Evolutionary conservation across 805 yeast genomes (phyloP).

Genomic region (Teunomyces funiuensis): DNA sequence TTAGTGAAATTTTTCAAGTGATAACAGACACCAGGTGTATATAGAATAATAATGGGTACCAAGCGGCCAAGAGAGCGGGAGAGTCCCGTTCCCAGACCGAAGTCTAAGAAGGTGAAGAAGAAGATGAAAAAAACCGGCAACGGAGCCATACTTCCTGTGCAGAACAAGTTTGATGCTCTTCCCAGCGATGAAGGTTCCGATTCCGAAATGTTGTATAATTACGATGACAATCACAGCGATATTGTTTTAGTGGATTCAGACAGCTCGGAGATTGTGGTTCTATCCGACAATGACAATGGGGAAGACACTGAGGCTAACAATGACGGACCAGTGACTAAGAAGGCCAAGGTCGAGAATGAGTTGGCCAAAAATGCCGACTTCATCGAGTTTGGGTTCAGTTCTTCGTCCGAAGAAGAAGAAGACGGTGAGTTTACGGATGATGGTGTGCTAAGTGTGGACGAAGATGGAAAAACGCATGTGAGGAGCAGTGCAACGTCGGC

Average conservation of each 20-base stretch:
- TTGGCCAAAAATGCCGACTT: conserved; percentile 50
- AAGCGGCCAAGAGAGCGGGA: conserved; percentile 12
- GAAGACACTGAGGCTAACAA: conserved; percentile 8
- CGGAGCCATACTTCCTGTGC: conserved; percentile 11
- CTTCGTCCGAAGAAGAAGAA: conserved; percentile 38
- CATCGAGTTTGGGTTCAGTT: conserved; percentile 54
- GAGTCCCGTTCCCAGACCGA: conserved; percentile 15
- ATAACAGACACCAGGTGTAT: neutral
- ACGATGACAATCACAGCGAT: conserved; percentile 18
- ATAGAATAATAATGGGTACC: conserved; percentile 9
- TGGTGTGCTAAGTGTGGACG: conserved; percentile 24
- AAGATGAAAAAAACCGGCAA: conserved; percentile 15
- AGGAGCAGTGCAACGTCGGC: conserved; percentile 28
- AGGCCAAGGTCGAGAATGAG: conserved; percentile 28
- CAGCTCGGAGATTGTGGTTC: conserved; percentile 20
- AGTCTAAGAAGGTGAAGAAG: conserved; percentile 22
- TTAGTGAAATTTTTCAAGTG: conserved; percentile 2
- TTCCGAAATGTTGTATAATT: conserved; percentile 23
- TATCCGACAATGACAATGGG: conserved; percentile 20
- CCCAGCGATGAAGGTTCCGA: conserved; percentile 23
- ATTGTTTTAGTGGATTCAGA: conserved; percentile 33
- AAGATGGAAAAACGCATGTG: conserved; percentile 14
- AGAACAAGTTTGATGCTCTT: conserved; percentile 24
- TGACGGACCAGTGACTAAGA: conserved; percentile 10
- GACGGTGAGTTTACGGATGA: conserved; percentile 30